phyloP scores from a whole-genome alignment of 139 green algal species.

The Chlamydomonas asymmetrica region DNA sequence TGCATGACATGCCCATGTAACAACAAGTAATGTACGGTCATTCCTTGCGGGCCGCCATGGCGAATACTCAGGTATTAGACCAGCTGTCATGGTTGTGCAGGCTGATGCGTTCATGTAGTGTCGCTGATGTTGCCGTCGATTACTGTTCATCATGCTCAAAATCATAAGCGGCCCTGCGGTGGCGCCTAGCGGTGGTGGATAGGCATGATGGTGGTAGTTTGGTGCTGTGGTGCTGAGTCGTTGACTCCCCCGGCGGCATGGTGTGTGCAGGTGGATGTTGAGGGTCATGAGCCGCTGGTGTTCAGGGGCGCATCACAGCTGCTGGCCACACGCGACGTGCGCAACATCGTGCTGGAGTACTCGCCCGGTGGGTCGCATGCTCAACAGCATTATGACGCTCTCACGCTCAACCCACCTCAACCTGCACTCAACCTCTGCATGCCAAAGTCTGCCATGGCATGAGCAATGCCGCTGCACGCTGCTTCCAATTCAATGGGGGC shows the following conservation, averaged over 20 bases:
- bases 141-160: too few species aligned
- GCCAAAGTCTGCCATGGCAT: too few species aligned
- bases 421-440: too few species aligned
- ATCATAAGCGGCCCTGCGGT: too few species aligned
- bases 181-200: constrained; percentile 18
- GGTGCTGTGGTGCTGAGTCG: too few species aligned
- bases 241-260: not conserved
- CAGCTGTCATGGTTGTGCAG: not conserved
- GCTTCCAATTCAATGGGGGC: too few species aligned
- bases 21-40: too few species aligned
- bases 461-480: too few species aligned
- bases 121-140: too few species aligned
- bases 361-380: constrained; percentile 35
- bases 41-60: constrained; percentile 10
- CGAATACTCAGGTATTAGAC: not conserved
- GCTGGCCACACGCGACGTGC: not conserved
- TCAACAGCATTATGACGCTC: not conserved
- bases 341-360: constrained; percentile 70
- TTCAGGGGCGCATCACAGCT: constrained; percentile 11
- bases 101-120: not conserved
- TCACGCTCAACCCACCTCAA: not conserved
- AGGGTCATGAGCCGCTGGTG: constrained; percentile 67
- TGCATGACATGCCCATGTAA: too few species aligned
- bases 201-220: not conserved
- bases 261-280: constrained; percentile 63